phyloP scores from a whole-genome alignment of 768 basidiomycete species.

The Neoboletus magnificus region DNA sequence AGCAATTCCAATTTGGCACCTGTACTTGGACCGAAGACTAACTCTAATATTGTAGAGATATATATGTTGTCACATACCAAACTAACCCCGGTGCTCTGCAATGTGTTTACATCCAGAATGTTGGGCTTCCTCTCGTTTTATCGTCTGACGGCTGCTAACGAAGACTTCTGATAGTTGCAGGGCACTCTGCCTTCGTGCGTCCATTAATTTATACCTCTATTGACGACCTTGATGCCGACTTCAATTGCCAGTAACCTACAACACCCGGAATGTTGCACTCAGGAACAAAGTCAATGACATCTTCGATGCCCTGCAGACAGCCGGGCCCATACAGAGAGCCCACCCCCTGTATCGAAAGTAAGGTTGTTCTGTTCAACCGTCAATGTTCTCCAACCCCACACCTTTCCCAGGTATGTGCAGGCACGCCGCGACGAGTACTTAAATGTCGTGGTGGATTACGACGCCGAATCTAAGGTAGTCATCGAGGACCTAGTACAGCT shows the following conservation, averaged over 20 bases:
- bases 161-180: constrained; percentile 38
- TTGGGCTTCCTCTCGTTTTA: constrained; percentile 27
- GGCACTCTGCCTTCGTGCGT: constrained; percentile 43
- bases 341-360: constrained; percentile 7
- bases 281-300: background rate
- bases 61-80: constrained; percentile 1
- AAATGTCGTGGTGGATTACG: constrained; percentile 9
- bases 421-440: constrained; percentile 2
- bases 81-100: constrained; percentile 22
- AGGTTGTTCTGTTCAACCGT: background rate
- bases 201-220: background rate
- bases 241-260: constrained; percentile 21
- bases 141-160: background rate
- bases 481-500: constrained; percentile 20
- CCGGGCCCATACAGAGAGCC: background rate
- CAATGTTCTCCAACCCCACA: background rate
- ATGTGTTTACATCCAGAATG: constrained; percentile 47
- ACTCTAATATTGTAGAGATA: background rate
- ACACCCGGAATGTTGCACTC: constrained; percentile 5
- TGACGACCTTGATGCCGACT: background rate
- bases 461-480: background rate
- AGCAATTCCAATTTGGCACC: background rate
- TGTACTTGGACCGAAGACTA: too few species aligned
- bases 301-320: constrained; percentile 4
- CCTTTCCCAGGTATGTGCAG: background rate